Percentiles rank a stretch among this genome's conserved stretches.
Evolutionary conservation across 495 filamentous ascomycete species (phyloP).

Genomic region (Xylaria cubensis): DNA sequence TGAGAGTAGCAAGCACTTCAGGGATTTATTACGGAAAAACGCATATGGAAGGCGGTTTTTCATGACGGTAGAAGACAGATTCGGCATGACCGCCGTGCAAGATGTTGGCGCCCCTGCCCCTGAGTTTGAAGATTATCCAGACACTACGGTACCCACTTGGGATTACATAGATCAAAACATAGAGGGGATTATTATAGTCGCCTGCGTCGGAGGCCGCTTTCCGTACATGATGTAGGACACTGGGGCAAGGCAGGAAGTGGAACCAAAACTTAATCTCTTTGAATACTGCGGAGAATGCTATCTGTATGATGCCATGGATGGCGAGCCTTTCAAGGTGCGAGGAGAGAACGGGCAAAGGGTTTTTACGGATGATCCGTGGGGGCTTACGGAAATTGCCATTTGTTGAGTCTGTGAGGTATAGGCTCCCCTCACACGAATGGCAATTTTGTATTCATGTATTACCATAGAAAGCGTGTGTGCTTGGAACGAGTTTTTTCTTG

Average conservation of each 20-base stretch:
- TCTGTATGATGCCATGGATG: not conserved
- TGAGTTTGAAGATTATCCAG: not conserved
- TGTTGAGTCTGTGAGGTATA: not conserved
- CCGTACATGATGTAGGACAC: not conserved
- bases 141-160: not conserved
- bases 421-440: not conserved
- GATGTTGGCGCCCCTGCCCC: too few species aligned
- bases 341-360: not conserved
- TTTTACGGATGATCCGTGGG: not conserved
- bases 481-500: not conserved
- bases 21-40: not conserved
- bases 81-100: conserved; percentile 3
- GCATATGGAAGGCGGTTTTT: not conserved
- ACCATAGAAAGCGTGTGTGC: not conserved
- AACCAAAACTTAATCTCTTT: not conserved
- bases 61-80: not conserved
- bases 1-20: not conserved
- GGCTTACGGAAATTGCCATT: not conserved
- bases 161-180: not conserved
- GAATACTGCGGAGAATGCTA: not conserved
- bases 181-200: not conserved
- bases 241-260: too few species aligned
- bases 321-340: not conserved
- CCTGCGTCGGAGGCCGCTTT: not conserved
- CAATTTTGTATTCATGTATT: not conserved